phyloP scores from a whole-genome alignment of 306 rosid genomes.

The Fragaria ananassa region DNA sequence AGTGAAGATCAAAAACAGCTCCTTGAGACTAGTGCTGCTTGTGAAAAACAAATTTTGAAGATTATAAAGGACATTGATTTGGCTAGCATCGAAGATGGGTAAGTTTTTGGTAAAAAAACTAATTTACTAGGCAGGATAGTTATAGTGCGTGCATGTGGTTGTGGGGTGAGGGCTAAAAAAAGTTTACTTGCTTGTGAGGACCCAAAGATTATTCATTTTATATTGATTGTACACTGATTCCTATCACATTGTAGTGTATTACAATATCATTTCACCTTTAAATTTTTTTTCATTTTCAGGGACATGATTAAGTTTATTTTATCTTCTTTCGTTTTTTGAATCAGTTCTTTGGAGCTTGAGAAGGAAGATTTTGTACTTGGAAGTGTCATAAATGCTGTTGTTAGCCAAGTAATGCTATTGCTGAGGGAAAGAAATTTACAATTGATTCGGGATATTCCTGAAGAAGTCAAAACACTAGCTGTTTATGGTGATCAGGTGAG shows the following conservation, averaged over 20 bases:
- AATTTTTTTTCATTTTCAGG: neutral
- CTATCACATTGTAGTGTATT: neutral
- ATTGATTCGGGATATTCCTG: conserved; percentile 94
- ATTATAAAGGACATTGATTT: conserved; percentile 68
- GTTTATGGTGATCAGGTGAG: conserved; percentile 93
- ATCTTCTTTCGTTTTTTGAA: conserved; percentile 27
- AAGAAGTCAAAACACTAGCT: conserved; percentile 85
- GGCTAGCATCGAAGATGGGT: conserved; percentile 84
- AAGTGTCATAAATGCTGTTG: conserved; percentile 89
- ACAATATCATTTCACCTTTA: neutral
- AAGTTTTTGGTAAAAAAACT: conserved; percentile 34
- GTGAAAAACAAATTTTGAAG: conserved; percentile 92
- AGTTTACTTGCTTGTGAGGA: neutral
- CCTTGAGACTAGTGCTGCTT: conserved; percentile 86
- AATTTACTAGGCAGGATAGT: conserved; percentile 1
- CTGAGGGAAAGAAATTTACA: conserved; percentile 86
- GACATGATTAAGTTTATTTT: conserved; percentile 14
- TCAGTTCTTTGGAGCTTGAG: conserved; percentile 87
- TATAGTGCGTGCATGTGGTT: neutral
- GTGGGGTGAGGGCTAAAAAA: neutral
- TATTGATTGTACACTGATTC: neutral
- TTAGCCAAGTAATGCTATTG: conserved; percentile 92
- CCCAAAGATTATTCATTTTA: neutral
- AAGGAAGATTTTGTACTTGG: conserved; percentile 82
- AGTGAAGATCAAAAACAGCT: conserved; percentile 88